Evolutionary conservation across 2,329 filamentous ascomycete genomes (phyloP).

Genomic region (Cyphellophora attinorum): DNA sequence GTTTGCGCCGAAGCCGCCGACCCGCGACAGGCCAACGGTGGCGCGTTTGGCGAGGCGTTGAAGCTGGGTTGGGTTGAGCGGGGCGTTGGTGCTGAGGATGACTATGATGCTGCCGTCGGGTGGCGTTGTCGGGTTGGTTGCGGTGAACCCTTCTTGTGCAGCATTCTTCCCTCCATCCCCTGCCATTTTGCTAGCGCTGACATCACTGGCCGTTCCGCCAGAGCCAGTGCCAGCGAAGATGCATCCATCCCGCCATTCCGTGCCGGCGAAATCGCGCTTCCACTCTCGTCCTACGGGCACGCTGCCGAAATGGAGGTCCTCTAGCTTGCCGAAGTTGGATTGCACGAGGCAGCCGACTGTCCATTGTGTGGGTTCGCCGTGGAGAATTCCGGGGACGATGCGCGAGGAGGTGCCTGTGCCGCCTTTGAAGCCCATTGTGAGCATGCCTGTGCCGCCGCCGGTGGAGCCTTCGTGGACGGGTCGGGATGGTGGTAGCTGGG

Average conservation of each 20-base stretch:
- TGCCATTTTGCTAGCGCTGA: slow-evolving; percentile 12
- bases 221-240: too few relatives aligned
- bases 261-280: too few relatives aligned
- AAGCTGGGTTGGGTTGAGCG: slow-evolving; percentile 48
- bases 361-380: slow-evolving; percentile 33
- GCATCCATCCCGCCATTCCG: too few relatives aligned
- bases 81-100: slow-evolving; percentile 51
- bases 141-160: not conserved
- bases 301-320: slow-evolving; percentile 49
- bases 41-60: slow-evolving; percentile 51
- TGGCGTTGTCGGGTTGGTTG: slow-evolving; percentile 31
- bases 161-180: not conserved
- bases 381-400: slow-evolving; percentile 39
- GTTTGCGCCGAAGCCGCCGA: slow-evolving; percentile 53
- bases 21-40: slow-evolving; percentile 50
- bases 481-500: too few relatives aligned
- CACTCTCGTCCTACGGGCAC: slow-evolving; percentile 51
- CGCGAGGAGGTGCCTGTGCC: slow-evolving; percentile 56
- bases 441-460: slow-evolving; percentile 61
- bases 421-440: slow-evolving; percentile 57
- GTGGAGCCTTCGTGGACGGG: slow-evolving; percentile 48
- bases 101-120: slow-evolving; percentile 55
- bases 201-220: slow-evolving; percentile 31
- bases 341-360: slow-evolving; percentile 55
- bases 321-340: slow-evolving; percentile 53